A percentile compares a stretch with the other conserved stretches of the same genome.
These are phyloP conservation scores for Suhomyces sp. DNA, from an alignment of 805 yeast genomes.

Conservation along the genomic window DNA sequence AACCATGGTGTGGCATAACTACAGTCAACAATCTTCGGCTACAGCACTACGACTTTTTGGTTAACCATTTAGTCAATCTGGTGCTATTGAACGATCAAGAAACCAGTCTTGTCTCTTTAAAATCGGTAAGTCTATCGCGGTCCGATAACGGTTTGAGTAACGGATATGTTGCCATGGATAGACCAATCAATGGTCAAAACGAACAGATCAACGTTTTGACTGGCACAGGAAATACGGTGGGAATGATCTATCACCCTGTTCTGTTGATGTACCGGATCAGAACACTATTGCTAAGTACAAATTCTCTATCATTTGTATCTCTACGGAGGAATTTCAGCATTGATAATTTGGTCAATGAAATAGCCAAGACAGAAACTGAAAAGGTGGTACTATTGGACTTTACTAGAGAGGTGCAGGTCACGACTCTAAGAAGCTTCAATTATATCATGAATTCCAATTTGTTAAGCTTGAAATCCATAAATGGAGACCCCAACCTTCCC, in stretches of 20 bases:
- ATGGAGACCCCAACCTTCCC: slow-evolving; percentile 1
- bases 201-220: not conserved
- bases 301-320: slow-evolving; percentile 8
- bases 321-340: not conserved
- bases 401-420: not conserved
- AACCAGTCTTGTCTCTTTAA: not conserved
- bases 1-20: slow-evolving; percentile 31
- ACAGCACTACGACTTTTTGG: slow-evolving; percentile 8
- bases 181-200: not conserved
- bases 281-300: slow-evolving; percentile 4
- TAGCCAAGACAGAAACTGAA: not conserved
- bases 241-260: slow-evolving; percentile 19
- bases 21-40: slow-evolving; percentile 17
- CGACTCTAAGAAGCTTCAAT: not conserved
- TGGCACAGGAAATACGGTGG: slow-evolving; percentile 5
- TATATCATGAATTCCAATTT: slow-evolving; percentile 6
- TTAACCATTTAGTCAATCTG: slow-evolving; percentile 6
- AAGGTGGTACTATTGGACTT: slow-evolving; percentile 6
- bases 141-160: too few relatives aligned
- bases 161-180: not conserved
- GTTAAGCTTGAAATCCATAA: not conserved
- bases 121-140: too few relatives aligned
- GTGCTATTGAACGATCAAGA: slow-evolving; percentile 2
- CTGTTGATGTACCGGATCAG: slow-evolving; percentile 10
- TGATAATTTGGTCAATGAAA: slow-evolving; percentile 1